Evolutionary conservation across 768 basidiomycete species (phyloP).

Genomic region (Auriscalpium microsporum): DNA sequence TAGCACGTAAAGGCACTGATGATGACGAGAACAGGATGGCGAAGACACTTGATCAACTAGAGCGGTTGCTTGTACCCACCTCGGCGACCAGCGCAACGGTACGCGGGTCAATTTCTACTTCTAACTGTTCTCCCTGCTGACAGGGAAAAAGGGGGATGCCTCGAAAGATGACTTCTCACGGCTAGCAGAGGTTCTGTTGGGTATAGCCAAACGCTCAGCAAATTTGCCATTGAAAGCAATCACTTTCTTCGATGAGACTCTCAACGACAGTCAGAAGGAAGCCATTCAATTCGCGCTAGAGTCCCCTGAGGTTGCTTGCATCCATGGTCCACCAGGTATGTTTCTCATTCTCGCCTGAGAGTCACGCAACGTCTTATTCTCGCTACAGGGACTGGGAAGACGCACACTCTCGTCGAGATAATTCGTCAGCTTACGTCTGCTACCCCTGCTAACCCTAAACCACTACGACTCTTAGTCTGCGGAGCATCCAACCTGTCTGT

Average conservation of each 20-base stretch:
- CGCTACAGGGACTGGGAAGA: constrained; percentile 78
- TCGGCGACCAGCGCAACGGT: constrained; percentile 6
- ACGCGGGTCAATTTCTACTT: background rate
- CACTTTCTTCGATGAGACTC: constrained; percentile 60
- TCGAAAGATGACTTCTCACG: constrained; percentile 30
- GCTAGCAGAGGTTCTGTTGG: constrained; percentile 65
- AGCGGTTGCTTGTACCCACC: constrained; percentile 30
- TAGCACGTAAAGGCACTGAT: background rate
- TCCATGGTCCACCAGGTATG: constrained; percentile 93
- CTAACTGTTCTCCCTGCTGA: background rate
- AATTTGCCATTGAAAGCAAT: constrained; percentile 32
- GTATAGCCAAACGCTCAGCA: constrained; percentile 43
- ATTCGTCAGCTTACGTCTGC: constrained; percentile 69
- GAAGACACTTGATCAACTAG: constrained; percentile 62
- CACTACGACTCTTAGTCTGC: constrained; percentile 71
- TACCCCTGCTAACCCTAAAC: constrained; percentile 38
- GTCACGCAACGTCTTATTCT: too few relatives aligned
- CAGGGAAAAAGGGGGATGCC: background rate
- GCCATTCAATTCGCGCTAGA: constrained; percentile 81
- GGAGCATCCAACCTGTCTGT: constrained; percentile 93
- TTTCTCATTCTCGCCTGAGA: too few relatives aligned
- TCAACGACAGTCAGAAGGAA: constrained; percentile 79
- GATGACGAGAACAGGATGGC: constrained; percentile 58
- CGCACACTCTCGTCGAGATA: constrained; percentile 89
- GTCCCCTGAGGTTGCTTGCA: constrained; percentile 77